Evolutionary conservation across 495 filamentous ascomycete genomes (phyloP).

Genomic region (Lindgomyces ingoldianus): DNA sequence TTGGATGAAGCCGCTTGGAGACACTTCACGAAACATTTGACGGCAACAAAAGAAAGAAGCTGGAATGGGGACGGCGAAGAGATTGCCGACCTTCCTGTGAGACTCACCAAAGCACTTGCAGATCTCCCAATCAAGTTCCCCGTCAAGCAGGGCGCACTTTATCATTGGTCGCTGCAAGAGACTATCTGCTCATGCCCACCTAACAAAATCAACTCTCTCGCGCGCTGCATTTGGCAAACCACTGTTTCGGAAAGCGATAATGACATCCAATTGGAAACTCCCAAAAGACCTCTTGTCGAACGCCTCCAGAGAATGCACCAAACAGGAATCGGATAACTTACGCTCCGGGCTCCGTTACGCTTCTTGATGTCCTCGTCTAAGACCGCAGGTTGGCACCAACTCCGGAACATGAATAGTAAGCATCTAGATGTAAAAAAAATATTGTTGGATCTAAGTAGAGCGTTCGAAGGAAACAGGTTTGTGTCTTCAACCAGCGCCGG

Average conservation of each 20-base stretch:
- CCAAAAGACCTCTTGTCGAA: no score
- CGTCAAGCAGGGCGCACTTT: neutral
- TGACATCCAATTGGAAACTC: neutral
- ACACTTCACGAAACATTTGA: neutral
- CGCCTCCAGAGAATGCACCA: no score
- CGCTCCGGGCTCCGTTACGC: no score
- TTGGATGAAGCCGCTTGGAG: neutral
- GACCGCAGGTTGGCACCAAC: no score
- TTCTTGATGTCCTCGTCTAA: no score
- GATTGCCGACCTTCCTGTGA: neutral
- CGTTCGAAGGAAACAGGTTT: no score
- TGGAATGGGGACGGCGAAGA: no score
- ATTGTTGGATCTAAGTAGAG: no score
- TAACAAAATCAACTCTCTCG: neutral
- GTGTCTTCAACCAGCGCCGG: no score
- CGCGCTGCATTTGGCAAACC: neutral
- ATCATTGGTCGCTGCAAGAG: neutral
- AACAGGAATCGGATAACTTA: no score
- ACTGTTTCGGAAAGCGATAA: conserved; percentile 16
- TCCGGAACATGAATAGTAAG: no score
- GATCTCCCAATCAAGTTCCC: neutral
- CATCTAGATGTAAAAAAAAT: no score
- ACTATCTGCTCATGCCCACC: neutral
- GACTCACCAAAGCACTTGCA: neutral
- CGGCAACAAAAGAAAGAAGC: neutral